Percentiles rank a stretch among this genome's conserved stretches.
Evolutionary conservation across 352 stramenopile species (phyloP).

Genomic region (Globisporangium middletonii): DNA sequence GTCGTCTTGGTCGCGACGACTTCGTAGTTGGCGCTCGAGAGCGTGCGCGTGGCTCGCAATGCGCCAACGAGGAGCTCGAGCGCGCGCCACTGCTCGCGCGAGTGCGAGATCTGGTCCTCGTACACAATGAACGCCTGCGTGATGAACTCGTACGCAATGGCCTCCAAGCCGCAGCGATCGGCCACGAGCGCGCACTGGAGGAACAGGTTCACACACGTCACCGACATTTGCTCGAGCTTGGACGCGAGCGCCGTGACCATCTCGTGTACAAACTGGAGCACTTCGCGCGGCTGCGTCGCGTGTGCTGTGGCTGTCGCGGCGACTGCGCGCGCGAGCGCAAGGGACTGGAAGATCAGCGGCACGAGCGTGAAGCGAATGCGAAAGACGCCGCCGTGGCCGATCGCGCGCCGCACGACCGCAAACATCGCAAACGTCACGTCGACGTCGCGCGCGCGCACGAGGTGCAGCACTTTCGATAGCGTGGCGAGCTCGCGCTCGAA

Average conservation of each 20-base stretch:
- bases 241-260: conserved; percentile 91
- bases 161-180: conserved; percentile 75
- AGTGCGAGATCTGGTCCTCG: conserved; percentile 94
- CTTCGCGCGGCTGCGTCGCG: conserved; percentile 81
- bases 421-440: conserved; percentile 56
- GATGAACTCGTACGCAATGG: conserved; percentile 97
- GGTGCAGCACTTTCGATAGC: conserved; percentile 91
- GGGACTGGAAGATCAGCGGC: conserved; percentile 89
- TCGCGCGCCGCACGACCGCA: conserved; percentile 54
- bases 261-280: conserved; percentile 97
- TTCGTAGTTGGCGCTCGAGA: conserved; percentile 91
- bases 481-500: conserved; percentile 88
- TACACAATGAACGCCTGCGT: conserved; percentile 95
- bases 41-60: conserved; percentile 68
- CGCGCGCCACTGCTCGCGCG: conserved; percentile 83
- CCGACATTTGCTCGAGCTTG: conserved; percentile 64
- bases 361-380: conserved; percentile 91
- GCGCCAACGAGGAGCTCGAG: conserved; percentile 89
- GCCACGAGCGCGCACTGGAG: conserved; percentile 90
- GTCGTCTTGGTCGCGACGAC: conserved; percentile 95
- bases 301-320: conserved; percentile 9
- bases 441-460: conserved; percentile 83
- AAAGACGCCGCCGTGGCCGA: conserved; percentile 80
- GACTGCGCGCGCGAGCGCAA: conserved; percentile 73
- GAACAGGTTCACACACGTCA: conserved; percentile 91